Evolutionary conservation across 176 grass and related monocot genomes (phyloP), one percentile per base, ranked within the genome.

Genomic region (maize (Zea mays)): DNA sequence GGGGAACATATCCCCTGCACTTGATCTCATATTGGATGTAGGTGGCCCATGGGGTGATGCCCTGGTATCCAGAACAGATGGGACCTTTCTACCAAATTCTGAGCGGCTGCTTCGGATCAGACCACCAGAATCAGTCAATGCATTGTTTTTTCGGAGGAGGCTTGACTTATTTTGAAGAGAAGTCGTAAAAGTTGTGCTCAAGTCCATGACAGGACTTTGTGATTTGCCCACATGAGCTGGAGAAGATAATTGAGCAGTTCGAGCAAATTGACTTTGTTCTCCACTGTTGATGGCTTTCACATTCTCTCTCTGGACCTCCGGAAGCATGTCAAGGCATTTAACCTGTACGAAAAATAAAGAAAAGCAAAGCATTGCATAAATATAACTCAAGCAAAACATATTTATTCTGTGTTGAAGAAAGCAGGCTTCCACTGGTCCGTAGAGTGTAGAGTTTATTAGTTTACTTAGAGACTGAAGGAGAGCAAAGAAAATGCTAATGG

Each of bases 291-390:
- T 79, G 34, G 88, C 40, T 70, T 82, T 83, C 4, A 83, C 47
- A 52, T 71, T 85, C 75, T 88, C 85, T 63, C 82, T 87, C 66
- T 93, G 70, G 66, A 81, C 88, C 79, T 93, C 88, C 39, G 91
- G 88, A 52, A 93, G 88, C 82, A 93, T 85, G 57, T 85, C 71
- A 42, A 93, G 71, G 59, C 88, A 81, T 78, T 88, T 93, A 81
- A 43, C 76, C 91, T 93, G 79, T 66, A 70, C 35, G 7, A 73
- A 77, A 78, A 38, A 57, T 9, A 12, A 50, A 86, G 1, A 36
- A 69, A 52, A 71, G 51, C 65, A 62, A 64, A 14, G n/a, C 21
- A 15, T 46, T 74, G 44, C 21, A 17, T 47, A 34, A 50, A 79
- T 60, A 61, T 8, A 64, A 69, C 56, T 81, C 50, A 83, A 60